phyloP scores from a whole-genome alignment of 1,284 basidiomycete genomes.

The Papiliotrema flavescens region DNA sequence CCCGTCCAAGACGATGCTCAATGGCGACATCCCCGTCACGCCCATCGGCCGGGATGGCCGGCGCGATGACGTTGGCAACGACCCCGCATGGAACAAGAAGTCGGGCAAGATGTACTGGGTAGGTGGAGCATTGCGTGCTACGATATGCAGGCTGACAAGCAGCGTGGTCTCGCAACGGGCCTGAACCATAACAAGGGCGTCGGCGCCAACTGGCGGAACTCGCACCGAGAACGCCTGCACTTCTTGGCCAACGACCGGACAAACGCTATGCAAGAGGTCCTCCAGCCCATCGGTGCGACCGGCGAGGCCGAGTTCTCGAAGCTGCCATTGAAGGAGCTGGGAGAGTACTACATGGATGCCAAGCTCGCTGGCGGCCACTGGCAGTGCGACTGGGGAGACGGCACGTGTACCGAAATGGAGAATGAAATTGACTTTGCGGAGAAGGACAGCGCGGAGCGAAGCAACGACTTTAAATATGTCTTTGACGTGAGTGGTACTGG shows the following conservation, averaged over 20 bases:
- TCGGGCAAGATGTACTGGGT: slow-evolving; percentile 49
- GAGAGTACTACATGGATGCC: slow-evolving; percentile 47
- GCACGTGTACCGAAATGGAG: slow-evolving; percentile 48
- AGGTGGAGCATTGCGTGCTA: slow-evolving; percentile 3
- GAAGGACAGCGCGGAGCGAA: slow-evolving; percentile 40
- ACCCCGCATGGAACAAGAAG: slow-evolving; percentile 46
- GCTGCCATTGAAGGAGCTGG: slow-evolving; percentile 30
- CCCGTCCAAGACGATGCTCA: slow-evolving; percentile 44
- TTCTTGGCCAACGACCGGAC: slow-evolving; percentile 42
- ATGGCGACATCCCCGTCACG: slow-evolving; percentile 49
- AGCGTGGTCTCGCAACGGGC: slow-evolving; percentile 47
- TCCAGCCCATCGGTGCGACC: slow-evolving; percentile 34
- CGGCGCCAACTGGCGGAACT: slow-evolving; percentile 43
- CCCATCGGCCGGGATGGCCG: slow-evolving; percentile 45
- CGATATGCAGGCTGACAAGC: background rate
- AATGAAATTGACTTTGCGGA: slow-evolving; percentile 42
- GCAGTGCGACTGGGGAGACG: slow-evolving; percentile 48
- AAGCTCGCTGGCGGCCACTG: slow-evolving; percentile 45
- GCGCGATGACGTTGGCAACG: slow-evolving; percentile 45
- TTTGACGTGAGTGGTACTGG: slow-evolving; percentile 42
- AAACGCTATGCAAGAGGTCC: slow-evolving; percentile 26
- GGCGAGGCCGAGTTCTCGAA: slow-evolving; percentile 38
- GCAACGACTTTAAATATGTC: slow-evolving; percentile 50
- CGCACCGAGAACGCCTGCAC: slow-evolving; percentile 48
- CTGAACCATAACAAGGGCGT: slow-evolving; percentile 43